phyloP scores from a whole-genome alignment of 345 rosid genomes.

The Aquilaria sinensis region DNA sequence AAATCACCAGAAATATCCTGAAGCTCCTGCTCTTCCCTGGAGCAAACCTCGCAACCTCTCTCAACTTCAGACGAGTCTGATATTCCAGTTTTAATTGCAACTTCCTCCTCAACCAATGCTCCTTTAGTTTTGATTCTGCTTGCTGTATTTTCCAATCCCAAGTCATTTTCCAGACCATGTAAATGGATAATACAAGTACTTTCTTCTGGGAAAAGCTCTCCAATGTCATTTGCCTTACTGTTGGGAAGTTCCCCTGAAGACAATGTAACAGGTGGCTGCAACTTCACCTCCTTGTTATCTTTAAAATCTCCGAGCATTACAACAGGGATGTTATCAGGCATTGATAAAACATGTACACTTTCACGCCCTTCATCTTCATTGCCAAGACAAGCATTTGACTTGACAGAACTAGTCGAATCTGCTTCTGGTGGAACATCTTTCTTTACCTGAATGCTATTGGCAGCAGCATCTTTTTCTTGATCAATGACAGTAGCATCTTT shows the following conservation, averaged over 20 bases:
- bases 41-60: conserved; percentile 11
- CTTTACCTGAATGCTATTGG: conserved; percentile 15
- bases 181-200: conserved; percentile 5
- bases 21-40: conserved; percentile 14
- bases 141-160: background rate
- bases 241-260: conserved; percentile 18
- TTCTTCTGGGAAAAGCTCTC: conserved; percentile 19
- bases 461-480: too few relatives aligned
- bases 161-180: background rate
- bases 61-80: conserved; percentile 13
- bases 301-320: conserved; percentile 43
- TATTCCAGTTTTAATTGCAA: conserved; percentile 5
- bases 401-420: conserved; percentile 10
- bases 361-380: conserved; percentile 21
- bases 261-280: conserved; percentile 12
- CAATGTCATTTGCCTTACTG: conserved; percentile 21
- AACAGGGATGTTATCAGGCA: conserved; percentile 35
- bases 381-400: conserved; percentile 9
- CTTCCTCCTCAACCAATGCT: conserved; percentile 21
- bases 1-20: conserved; percentile 14
- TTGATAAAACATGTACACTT: conserved; percentile 25
- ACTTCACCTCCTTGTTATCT: conserved; percentile 26
- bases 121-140: conserved; percentile 6
- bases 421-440: conserved; percentile 18
- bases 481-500: background rate